Base-by-base conservation (phyloP, 805 yeast genomes). In the Candida ulmi region DNA sequence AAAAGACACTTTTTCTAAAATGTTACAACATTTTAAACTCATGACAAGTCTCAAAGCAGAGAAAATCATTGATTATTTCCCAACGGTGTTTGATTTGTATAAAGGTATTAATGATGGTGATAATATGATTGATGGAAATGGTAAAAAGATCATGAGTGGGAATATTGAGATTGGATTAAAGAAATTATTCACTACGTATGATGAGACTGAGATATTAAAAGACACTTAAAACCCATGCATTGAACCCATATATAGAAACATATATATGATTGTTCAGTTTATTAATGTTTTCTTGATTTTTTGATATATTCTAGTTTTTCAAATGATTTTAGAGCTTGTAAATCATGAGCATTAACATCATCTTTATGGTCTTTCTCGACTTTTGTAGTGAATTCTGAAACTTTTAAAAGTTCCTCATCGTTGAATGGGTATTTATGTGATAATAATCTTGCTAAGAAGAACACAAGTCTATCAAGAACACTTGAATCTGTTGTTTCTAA, bases 381-480 rank as follows among this genome's bases (percentile, higher is more conserved):
- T 49, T 55, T n/a, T 13, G 57, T 48, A 37, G 74, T 62, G 3
- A 65, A 71, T 4, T 43, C 41, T 6, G 55, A 47, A 19, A 80
- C 59, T 27, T 55, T 50, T 1, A 42, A 43, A 11, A 63, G 39
- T 50, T 80, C 85, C 0, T 52, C 61, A 1, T 63, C 59, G 21
- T 60, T 63, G 48, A 80, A 81, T 34, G 60, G 48, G 51, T 70
- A 77, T 2, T 67, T 65, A 12, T 65, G 62, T 8, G 63, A 49
- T 17, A 71, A 60, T 44, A 82, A 58, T 25, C 71, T 71, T 1
- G 68, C 52, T 16, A 83, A 48, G 19, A 80, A 62, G 41, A 70
- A 69, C 44, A 82, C 57, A 0, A 74, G 69, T 56, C 77, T 78
- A 47, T 83, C 90, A 21, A 75, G 74, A 12, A 75, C 49, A 45